Evolutionary conservation across 176 grass and related monocot species (phyloP), one percentile per base, ranked within the genome.

Genomic region (Oryza longistaminata): DNA sequence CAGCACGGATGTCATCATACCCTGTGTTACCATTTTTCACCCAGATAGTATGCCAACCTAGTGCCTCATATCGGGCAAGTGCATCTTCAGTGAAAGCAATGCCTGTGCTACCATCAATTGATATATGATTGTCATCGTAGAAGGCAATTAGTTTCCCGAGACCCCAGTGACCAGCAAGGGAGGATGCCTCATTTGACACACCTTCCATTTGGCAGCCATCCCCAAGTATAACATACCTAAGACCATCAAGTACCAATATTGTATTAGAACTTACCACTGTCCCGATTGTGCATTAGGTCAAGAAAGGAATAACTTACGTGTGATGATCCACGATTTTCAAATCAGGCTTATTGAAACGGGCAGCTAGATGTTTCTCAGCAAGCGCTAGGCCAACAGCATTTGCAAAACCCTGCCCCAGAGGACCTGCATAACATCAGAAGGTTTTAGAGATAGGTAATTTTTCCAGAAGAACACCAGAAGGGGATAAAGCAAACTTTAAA

Each of bases 151-250:
- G 76, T 67, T 98, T 98, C 33, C 93, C 95, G 17, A 98, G 86
- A 45, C 93, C 93, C 95, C 95, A 98, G 11, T 98, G 95, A 24
- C 95, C 95, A 88, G 93, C 91, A 40, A 98, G 76, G 35, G 95
- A 98, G 81, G 85, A 77, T 0, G 87, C 89, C 77, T 98, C 95
- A 74, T 98, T 93, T 12, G 95, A 87, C 74, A 98, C 81, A 72
- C 95, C 95, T 73, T 98, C 95, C 95, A 98, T 98, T 61, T 98
- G 87, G 62, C 95, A 95, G 21, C 95, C 95, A 90, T 97, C 95
- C 31, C 92, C 95, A 80, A 90, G 48, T 68, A 97, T 86, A 2
- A 82, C 92, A 82, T 97, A 97, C 55, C 95, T 97, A 85, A 27
- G 17, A 61, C 10, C 34, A 89, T 48, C 21, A 68, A 89, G 73